A percentile compares a stretch with the other conserved stretches of the same genome.
These are phyloP conservation scores for Orbilia ellipsospora DNA, from an alignment of 2,329 filamentous ascomycete genomes.

Conservation along the genomic window DNA sequence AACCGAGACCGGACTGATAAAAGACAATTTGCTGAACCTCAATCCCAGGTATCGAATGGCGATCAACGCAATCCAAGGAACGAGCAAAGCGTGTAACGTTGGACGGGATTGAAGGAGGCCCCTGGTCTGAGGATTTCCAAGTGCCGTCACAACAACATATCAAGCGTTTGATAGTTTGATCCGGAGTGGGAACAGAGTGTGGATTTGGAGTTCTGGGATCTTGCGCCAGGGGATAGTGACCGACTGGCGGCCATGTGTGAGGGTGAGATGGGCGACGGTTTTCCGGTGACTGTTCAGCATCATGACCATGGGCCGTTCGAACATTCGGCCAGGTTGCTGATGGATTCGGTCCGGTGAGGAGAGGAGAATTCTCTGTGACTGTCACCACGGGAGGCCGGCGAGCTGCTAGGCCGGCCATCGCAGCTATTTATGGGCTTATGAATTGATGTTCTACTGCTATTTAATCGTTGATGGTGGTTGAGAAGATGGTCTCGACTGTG, in stretches of 20 bases:
- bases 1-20: slow-evolving; percentile 63
- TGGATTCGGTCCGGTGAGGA: slow-evolving; percentile 29
- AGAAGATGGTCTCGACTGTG: background rate
- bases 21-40: slow-evolving; percentile 64
- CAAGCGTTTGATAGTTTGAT: slow-evolving; percentile 57
- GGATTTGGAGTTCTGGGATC: slow-evolving; percentile 54
- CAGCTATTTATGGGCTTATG: background rate
- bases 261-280: slow-evolving; percentile 38
- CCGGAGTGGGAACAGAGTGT: slow-evolving; percentile 39
- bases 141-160: slow-evolving; percentile 62
- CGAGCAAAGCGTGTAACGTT: slow-evolving; percentile 58
- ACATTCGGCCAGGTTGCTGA: slow-evolving; percentile 45
- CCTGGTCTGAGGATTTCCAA: slow-evolving; percentile 57
- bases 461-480: too few species aligned
- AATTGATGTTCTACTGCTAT: too few species aligned
- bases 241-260: slow-evolving; percentile 41
- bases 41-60: slow-evolving; percentile 63
- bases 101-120: slow-evolving; percentile 56
- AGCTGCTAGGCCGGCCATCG: slow-evolving; percentile 4
- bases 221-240: slow-evolving; percentile 45
- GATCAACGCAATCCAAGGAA: slow-evolving; percentile 53
- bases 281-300: slow-evolving; percentile 38
- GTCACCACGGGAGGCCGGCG: slow-evolving; percentile 31
- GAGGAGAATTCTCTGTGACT: slow-evolving; percentile 34
- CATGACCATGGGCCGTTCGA: slow-evolving; percentile 29